phyloP scores from a whole-genome alignment of 495 filamentous ascomycete species.

The Penicillium atrosanguineum region DNA sequence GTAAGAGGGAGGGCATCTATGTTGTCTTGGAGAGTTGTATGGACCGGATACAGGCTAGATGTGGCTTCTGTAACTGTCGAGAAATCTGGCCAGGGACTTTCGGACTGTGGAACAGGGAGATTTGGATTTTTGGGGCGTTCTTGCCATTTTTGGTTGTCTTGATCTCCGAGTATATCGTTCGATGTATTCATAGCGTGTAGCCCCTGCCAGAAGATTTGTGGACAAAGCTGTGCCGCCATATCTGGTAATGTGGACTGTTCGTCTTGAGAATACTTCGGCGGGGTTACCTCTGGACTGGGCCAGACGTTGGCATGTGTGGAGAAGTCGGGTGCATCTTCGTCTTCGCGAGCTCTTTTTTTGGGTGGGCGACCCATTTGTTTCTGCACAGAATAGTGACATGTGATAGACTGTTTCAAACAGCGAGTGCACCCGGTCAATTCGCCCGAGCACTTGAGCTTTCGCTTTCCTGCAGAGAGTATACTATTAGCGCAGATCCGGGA shows the following conservation, averaged over 20 bases:
- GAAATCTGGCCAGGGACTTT: conserved; percentile 46
- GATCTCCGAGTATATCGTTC: conserved; percentile 22
- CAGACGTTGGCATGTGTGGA: conserved; percentile 19
- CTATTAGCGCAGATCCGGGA: conserved; percentile 16
- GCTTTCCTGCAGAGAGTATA: conserved; percentile 31
- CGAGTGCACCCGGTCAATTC: conserved; percentile 41
- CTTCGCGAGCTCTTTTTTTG: conserved; percentile 40
- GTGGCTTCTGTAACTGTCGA: conserved; percentile 39
- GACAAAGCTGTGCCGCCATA: conserved; percentile 21
- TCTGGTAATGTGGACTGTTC: conserved; percentile 9
- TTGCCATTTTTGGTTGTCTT: conserved; percentile 30
- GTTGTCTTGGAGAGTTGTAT: conserved; percentile 24
- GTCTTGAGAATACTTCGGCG: conserved; percentile 9
- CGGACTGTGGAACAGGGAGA: conserved; percentile 28
- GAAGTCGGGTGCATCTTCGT: conserved; percentile 24
- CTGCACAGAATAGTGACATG: conserved; percentile 46
- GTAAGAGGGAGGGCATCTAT: conserved; percentile 27
- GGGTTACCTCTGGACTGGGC: conserved; percentile 22
- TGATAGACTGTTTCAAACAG: conserved; percentile 40
- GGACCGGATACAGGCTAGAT: conserved; percentile 28
- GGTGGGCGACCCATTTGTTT: conserved; percentile 49
- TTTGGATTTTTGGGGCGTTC: conserved; percentile 23
- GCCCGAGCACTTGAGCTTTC: conserved; percentile 51
- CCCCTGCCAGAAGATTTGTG: conserved; percentile 24
- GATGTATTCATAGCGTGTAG: conserved; percentile 12